Percentiles rank a stretch among this genome's conserved stretches.
Evolutionary conservation across 2,329 filamentous ascomycete species (phyloP).

Genomic region (Colletotrichum siamense): DNA sequence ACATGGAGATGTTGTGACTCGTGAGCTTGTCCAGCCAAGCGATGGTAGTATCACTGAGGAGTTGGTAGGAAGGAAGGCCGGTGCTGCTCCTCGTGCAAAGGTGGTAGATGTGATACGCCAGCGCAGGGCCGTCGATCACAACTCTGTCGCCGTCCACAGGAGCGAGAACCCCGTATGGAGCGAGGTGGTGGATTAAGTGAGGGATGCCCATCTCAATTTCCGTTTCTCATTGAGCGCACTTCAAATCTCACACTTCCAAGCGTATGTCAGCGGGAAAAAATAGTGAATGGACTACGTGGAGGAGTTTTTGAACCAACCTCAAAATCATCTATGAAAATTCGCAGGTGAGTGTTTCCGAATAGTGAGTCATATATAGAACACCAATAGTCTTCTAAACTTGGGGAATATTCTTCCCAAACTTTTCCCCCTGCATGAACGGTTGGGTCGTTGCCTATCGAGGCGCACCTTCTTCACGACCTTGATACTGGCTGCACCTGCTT

Average conservation of each 20-base stretch:
- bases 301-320: background rate
- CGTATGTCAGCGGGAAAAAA: background rate
- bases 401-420: fast-evolving
- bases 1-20: conserved; percentile 66
- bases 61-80: conserved; percentile 65
- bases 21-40: conserved; percentile 68
- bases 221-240: background rate
- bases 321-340: background rate
- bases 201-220: conserved; percentile 61
- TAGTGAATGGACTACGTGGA: fast-evolving
- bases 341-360: fast-evolving
- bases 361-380: background rate
- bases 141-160: conserved; percentile 46
- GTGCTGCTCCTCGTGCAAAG: conserved; percentile 56
- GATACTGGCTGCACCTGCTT: background rate
- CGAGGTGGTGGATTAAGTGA: conserved; percentile 57
- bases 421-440: fast-evolving
- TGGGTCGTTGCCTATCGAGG: background rate
- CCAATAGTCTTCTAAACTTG: background rate
- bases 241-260: background rate
- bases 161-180: conserved; percentile 52
- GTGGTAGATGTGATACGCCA: conserved; percentile 76
- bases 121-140: conserved; percentile 78
- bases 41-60: conserved; percentile 65
- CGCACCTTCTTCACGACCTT: background rate